phyloP scores from a whole-genome alignment of 1,284 basidiomycete genomes.

The Cutaneotrichosporon sp. region DNA sequence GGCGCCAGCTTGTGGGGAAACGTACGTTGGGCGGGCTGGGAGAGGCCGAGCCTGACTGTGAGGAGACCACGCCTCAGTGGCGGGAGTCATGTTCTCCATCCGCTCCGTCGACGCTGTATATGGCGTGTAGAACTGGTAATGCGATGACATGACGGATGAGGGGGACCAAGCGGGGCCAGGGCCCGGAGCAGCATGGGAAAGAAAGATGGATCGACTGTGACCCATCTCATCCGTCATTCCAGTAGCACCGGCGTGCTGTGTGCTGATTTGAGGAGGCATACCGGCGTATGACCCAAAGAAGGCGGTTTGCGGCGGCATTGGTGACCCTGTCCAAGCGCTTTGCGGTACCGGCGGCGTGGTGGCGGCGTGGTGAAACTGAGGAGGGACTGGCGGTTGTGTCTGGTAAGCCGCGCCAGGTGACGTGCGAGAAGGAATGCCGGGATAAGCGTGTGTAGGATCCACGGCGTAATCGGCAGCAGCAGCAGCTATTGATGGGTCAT shows the following conservation, averaged over 20 bases:
- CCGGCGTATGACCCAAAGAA: constrained; percentile 20
- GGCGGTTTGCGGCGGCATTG: constrained; percentile 12
- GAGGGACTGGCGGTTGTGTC: constrained; percentile 7
- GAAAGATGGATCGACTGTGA: constrained; percentile 19
- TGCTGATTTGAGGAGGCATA: constrained; percentile 7
- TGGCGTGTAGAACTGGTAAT: constrained; percentile 23
- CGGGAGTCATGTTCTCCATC: constrained; percentile 19
- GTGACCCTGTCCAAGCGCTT: constrained; percentile 13
- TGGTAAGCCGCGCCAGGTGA: constrained; percentile 16
- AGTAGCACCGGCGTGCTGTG: constrained; percentile 15
- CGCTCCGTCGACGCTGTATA: constrained; percentile 16
- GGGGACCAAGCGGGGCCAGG: constrained; percentile 20
- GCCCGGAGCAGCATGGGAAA: constrained; percentile 11
- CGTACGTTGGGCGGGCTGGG: constrained; percentile 1
- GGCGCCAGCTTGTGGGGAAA: background rate
- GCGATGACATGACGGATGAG: constrained; percentile 22
- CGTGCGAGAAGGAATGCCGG: constrained; percentile 12
- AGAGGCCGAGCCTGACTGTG: background rate
- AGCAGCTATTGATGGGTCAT: constrained; percentile 19
- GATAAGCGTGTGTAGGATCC: constrained; percentile 9
- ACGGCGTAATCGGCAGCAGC: constrained; percentile 14
- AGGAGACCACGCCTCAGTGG: constrained; percentile 20
- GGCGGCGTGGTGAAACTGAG: constrained; percentile 17
- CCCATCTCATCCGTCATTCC: constrained; percentile 17
- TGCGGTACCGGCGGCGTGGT: constrained; percentile 21